These are phyloP conservation scores for Solanum neorickii DNA, from an alignment of 257 asterid genomes.

Conservation along the genomic window DNA sequence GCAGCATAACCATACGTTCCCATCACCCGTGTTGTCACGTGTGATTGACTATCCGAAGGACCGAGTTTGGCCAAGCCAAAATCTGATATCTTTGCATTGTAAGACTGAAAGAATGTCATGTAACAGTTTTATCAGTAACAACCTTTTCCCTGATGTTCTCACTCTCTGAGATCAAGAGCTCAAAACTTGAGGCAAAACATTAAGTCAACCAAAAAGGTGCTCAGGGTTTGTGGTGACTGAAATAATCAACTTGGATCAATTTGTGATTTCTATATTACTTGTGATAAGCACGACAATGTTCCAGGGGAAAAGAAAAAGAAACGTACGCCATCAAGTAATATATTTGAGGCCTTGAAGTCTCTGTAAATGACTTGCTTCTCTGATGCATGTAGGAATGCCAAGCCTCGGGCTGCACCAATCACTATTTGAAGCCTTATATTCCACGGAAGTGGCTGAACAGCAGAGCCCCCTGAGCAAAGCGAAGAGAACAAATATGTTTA, in stretches of 20 bases:
- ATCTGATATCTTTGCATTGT: conserved; percentile 62
- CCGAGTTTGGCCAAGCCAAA: conserved; percentile 64
- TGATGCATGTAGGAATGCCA: conserved; percentile 52
- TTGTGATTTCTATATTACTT: neutral
- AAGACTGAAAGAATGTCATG: conserved; percentile 25
- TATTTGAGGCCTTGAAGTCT: conserved; percentile 79
- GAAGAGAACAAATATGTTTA: neutral
- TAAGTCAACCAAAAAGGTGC: neutral
- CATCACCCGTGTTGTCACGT: conserved; percentile 52
- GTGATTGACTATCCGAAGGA: conserved; percentile 59
- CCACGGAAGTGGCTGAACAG: conserved; percentile 75
- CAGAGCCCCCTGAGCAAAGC: conserved; percentile 46
- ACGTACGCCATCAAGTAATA: conserved; percentile 68
- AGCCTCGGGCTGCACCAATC: conserved; percentile 66
- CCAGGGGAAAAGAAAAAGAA: neutral
- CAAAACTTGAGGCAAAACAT: neutral
- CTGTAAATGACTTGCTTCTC: conserved; percentile 55
- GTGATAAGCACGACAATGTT: neutral
- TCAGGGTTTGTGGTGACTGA: neutral
- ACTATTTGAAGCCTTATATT: conserved; percentile 46
- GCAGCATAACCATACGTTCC: conserved; percentile 86
- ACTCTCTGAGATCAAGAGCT: neutral
- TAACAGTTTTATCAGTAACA: neutral
- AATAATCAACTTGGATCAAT: neutral
- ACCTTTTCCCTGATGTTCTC: neutral